Base-by-base conservation (phyloP, 129 eudicot species). In the Cynara cardunculus region DNA sequence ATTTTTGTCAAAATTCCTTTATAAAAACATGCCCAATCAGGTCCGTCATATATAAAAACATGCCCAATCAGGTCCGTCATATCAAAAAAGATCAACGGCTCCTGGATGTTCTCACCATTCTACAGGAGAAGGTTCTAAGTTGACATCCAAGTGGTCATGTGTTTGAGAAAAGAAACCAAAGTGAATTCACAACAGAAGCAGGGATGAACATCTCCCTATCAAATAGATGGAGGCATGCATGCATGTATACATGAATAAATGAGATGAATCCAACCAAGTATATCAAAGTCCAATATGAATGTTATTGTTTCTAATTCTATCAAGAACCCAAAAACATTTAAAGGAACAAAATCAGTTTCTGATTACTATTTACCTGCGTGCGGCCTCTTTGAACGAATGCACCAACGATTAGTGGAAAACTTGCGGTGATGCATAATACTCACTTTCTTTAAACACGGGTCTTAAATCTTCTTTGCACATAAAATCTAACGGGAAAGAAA, bases 391-490 rank as follows among this genome's bases (percentile, higher is more conserved):
- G 53, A 53, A 34, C 6, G 14, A 75, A 69, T 28, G 21, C 77
- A 77, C 24, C 27, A 26, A 39, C 30, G 14, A 5, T 87, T 69
- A 95, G 79, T 95, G 99, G 83, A 95, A 95, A 84, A 95, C 97
- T 74, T 95, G 99, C 65, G 99, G 86, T n/a, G 98, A 92, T 25
- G 99, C 97, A 74, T 95, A 95, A 83, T 92, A 95, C 86, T 95
- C 99, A 37, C 99, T 95, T 86, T 95, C 99, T 53, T 92, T 95
- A 68, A 92, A 95, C 26, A 89, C 97, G 19, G 97, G 99, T 80
- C 99, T 85, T 79, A 95, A 74, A 88, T 95, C 99, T 87, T 95
- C 99, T 87, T 88, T 91, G 88, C 88, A 92, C 99, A 95, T 95
- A 77, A 95, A 95, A 41, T 95, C 99, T 62, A 85, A 69, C 78